Base-by-base conservation (phyloP, 306 rosid species). In the Vigna trinervia region DNA sequence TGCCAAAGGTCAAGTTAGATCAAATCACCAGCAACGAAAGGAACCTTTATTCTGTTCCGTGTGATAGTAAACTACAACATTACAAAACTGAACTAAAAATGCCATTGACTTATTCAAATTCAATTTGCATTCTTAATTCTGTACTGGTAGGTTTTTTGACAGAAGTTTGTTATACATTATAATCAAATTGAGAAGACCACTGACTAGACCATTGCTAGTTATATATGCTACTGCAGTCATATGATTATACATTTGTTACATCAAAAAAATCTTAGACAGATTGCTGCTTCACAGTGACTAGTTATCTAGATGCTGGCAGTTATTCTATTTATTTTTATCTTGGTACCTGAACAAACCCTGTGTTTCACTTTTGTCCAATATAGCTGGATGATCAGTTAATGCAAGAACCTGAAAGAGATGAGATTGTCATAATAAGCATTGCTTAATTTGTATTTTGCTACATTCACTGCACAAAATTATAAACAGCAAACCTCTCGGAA, bases 321-420 rank as follows among this genome's bases (percentile, higher is more conserved):
- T 1, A 14, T 15, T 28, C 50, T 51, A 8, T 8, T 39, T 39
- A 39, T 65, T 61, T 39, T 54, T 13, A 74, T 54, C 80, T 66
- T 4, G 26, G 20, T 90, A 95, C 99, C 99, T 92, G 97, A 92
- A 95, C 83, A 95, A 71, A 83, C 96, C 94, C 88, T 91, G 99
- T 46, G 97, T 89, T 85, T 92, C 97, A 48, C 86, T 85, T 76
- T 54, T 92, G 90, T 92, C 97, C 94, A 95, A 87, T 73, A 92
- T 90, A 50, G 89, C 20, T 17, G 99, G 97, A 86, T 92, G 85
- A 78, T 95, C 97, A 60, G 92, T 88, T 69, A 95, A 86, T 45
- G 97, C 92, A 84, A 95, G 93, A 82, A 95, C 97, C 99, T 95
- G 78, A 50, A 32, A 82, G 13, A 80, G 32, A 87, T 32, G 58